Evolutionary conservation across 2,329 filamentous ascomycete genomes (phyloP).

Genomic region (Sporothrix inflata): DNA sequence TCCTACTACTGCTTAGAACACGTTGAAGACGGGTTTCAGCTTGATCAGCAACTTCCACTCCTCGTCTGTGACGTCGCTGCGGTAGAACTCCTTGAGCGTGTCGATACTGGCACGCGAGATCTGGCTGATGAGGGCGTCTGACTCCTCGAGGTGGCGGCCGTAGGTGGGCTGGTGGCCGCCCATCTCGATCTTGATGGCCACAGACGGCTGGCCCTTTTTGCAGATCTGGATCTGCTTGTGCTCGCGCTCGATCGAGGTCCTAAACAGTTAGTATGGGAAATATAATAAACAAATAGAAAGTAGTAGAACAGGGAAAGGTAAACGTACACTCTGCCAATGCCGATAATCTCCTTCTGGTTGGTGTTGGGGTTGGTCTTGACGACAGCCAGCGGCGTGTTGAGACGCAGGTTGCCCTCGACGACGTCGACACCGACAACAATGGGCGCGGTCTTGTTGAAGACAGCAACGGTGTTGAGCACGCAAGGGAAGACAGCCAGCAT

Average conservation of each 20-base stretch:
- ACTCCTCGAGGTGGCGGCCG: conserved; percentile 91
- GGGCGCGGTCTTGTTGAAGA: conserved; percentile 97
- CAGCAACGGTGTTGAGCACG: conserved; percentile 82
- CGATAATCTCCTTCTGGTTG: conserved; percentile 79
- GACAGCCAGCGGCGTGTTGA: conserved; percentile 88
- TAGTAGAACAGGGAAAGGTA: background rate
- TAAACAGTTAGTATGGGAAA: conserved; percentile 46
- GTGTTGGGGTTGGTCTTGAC: conserved; percentile 82
- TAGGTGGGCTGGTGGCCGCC: conserved; percentile 90
- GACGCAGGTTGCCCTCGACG: conserved; percentile 79
- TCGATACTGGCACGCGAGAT: conserved; percentile 90
- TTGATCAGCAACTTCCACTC: conserved; percentile 96
- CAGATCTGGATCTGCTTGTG: conserved; percentile 92
- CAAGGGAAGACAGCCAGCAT: conserved; percentile 95
- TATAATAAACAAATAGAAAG: background rate
- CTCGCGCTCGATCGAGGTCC: conserved; percentile 94
- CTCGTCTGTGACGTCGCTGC: conserved; percentile 82
- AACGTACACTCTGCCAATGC: conserved; percentile 89
- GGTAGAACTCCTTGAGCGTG: conserved; percentile 93
- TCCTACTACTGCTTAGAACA: conserved; percentile 56
- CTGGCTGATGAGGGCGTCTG: conserved; percentile 82
- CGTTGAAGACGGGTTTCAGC: conserved; percentile 92
- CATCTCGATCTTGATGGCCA: conserved; percentile 96
- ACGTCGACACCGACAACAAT: conserved; percentile 97
- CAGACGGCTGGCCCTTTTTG: conserved; percentile 96